Percentiles rank a stretch among this genome's conserved stretches.
phyloP scores from a whole-genome alignment of 1,139 yeast genomes.

The Geotrichum histeridarum region DNA sequence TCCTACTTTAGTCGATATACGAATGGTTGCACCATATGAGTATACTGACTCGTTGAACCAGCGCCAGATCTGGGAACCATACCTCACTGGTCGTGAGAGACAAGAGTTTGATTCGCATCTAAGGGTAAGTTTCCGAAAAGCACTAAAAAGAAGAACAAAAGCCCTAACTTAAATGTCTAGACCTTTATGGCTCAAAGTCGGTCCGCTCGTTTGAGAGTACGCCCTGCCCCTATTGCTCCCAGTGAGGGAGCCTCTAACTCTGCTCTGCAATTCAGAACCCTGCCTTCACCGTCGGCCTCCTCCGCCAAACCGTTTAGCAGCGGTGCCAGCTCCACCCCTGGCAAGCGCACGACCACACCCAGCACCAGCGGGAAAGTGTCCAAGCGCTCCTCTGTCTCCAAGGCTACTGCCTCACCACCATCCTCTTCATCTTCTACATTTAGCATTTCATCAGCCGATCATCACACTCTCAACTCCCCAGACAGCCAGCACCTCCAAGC shows the following conservation, averaged over 20 bases:
- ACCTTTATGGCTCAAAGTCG: constrained; percentile 31
- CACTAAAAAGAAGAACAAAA: not conserved
- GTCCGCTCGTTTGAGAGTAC: constrained; percentile 29
- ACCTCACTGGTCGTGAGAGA: constrained; percentile 35
- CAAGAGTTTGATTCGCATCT: constrained; percentile 34
- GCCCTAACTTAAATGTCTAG: constrained; percentile 12
- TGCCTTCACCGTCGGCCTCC: not conserved
- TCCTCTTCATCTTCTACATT: not conserved
- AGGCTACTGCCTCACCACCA: too few relatives aligned
- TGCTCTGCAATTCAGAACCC: constrained; percentile 9
- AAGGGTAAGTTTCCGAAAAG: constrained; percentile 16
- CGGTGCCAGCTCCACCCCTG: not conserved
- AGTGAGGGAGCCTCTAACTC: not conserved
- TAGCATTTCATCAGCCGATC: not conserved
- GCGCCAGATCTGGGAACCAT: constrained; percentile 35
- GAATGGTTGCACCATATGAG: constrained; percentile 24
- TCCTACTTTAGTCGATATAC: constrained; percentile 5
- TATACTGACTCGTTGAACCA: constrained; percentile 35
- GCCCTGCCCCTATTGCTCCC: constrained; percentile 29
- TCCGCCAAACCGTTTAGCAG: not conserved
- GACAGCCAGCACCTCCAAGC: not conserved
- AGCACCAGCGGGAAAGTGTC: not conserved
- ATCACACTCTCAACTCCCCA: not conserved
- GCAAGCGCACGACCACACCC: not conserved
- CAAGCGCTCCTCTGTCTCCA: not conserved